Conservation (phyloP, 2,329 filamentous ascomycete genomes). For the Fusarium keratoplasticum region DNA sequence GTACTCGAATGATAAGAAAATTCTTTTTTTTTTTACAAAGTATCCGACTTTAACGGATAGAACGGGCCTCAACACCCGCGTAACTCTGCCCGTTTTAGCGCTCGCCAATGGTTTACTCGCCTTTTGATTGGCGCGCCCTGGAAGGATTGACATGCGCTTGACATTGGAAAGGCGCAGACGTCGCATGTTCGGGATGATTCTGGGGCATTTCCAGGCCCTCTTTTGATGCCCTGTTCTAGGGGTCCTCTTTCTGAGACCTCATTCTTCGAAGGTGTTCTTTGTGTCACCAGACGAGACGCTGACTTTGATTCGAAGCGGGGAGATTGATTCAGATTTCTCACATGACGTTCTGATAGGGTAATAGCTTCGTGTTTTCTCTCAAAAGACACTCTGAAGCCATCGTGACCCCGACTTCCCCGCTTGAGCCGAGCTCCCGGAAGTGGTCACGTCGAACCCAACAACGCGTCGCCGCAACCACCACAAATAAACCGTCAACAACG, state of each 20-base stretch:
- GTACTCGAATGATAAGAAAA: not conserved
- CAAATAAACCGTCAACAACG: too few relatives aligned
- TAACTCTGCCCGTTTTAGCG: constrained; percentile 3
- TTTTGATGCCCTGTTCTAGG: not conserved
- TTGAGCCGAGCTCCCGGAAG: not conserved
- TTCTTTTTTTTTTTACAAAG: not conserved
- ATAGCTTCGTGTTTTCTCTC: not conserved
- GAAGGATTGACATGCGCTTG: constrained; percentile 5
- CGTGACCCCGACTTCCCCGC: not conserved
- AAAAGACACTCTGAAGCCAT: not conserved
- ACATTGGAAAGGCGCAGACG: constrained; percentile 11
- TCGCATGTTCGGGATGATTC: not conserved
- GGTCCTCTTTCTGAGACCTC: not conserved
- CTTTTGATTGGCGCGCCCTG: not conserved
- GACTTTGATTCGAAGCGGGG: not conserved
- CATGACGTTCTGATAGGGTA: constrained; percentile 3
- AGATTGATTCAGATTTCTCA: not conserved
- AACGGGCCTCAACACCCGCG: not conserved
- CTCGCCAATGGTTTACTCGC: not conserved
- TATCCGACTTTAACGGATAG: not conserved
- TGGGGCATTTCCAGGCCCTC: not conserved
- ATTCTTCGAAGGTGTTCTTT: not conserved
- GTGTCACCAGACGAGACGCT: not conserved
- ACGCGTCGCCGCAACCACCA: not conserved
- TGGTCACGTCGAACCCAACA: not conserved